phyloP scores from a whole-genome alignment of 441 rosid genomes.

The Croton laevigatus region DNA sequence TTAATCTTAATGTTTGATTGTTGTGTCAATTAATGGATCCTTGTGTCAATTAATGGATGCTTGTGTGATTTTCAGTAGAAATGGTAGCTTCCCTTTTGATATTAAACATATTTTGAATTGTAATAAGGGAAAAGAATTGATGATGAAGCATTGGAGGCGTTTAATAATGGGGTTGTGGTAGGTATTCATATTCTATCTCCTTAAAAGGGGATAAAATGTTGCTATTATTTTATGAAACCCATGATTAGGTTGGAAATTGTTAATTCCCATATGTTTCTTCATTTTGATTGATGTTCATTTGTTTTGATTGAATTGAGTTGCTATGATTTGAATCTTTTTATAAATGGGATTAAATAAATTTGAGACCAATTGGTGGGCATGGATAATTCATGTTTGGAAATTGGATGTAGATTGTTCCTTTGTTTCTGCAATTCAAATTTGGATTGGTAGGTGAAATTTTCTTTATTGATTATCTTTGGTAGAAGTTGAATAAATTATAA shows the following conservation, averaged over 20 bases:
- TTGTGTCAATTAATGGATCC: no score
- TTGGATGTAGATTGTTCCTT: background rate
- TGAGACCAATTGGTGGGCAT: background rate
- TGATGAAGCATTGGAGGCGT: constrained; percentile 74
- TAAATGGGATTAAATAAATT: background rate
- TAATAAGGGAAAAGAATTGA: no score
- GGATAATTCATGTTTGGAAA: no score
- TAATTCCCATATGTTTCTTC: background rate
- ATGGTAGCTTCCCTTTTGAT: no score
- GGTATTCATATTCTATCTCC: constrained; percentile 12
- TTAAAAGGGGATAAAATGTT: background rate
- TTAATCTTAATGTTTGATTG: no score
- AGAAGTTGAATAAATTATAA: background rate
- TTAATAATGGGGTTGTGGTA: constrained; percentile 60
- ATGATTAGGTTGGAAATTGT: background rate
- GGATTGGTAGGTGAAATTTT: background rate
- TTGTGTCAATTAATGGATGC: no score
- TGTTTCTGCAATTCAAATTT: background rate
- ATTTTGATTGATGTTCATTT: background rate
- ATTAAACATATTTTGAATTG: no score
- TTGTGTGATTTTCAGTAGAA: no score
- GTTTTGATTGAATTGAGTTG: background rate
- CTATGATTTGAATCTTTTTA: background rate
- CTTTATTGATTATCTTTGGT: background rate
- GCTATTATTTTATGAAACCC: background rate